These are phyloP conservation scores for Flueggea neowawraea DNA, from an alignment of 441 rosid species.

Conservation along the genomic window DNA sequence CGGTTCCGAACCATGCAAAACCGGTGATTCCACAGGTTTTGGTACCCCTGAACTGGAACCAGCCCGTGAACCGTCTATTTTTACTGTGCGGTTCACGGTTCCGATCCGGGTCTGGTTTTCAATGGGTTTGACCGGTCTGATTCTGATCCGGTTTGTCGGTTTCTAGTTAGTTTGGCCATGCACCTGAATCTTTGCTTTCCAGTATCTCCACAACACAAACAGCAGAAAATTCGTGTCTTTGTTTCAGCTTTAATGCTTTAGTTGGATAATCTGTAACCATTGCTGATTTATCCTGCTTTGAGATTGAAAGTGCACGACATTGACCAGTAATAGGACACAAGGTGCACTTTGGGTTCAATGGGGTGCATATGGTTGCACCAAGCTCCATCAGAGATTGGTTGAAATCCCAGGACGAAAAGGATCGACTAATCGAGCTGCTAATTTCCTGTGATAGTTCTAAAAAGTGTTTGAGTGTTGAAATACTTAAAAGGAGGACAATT, in stretches of 20 bases:
- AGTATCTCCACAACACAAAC: constrained; percentile 83
- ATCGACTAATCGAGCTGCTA: constrained; percentile 89
- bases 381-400: constrained; percentile 96
- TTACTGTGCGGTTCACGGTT: no score
- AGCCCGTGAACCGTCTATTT: no score
- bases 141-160: no score
- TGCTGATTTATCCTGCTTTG: constrained; percentile 39
- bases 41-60: no score
- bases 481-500: no score
- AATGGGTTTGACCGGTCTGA: no score
- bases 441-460: constrained; percentile 45
- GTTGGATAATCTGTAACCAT: constrained; percentile 72
- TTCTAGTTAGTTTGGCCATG: no score
- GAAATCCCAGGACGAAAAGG: constrained; percentile 75
- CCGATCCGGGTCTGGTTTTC: no score
- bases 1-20: no score
- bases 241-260: constrained; percentile 66
- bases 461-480: no score
- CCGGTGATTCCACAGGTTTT: no score
- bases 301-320: constrained; percentile 59
- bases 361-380: constrained; percentile 83
- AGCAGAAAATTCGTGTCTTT: constrained; percentile 60
- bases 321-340: constrained; percentile 75
- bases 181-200: constrained; percentile 21
- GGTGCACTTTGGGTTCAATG: constrained; percentile 64